Evolutionary conservation across 2,329 filamentous ascomycete genomes (phyloP), one percentile per base, ranked within the genome.

Genomic region (Dryadomyces sulphureus): DNA sequence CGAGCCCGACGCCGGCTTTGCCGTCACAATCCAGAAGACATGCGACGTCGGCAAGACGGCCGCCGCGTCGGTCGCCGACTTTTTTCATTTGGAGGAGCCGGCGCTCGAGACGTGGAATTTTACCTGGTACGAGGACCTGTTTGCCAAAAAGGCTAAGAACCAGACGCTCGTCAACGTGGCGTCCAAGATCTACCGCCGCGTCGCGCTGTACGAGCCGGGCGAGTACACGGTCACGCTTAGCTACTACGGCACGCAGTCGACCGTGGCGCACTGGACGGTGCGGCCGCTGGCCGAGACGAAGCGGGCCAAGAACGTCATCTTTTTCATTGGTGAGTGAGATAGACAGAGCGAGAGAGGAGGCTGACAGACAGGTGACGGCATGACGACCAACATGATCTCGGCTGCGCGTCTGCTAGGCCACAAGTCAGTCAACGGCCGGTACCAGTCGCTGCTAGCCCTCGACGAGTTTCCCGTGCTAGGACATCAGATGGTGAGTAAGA

Each of bases 401-500:
- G 86, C 86, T 38, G 85, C 85, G 45, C 81, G 86, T 53, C 69
- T 92, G 47, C 78, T 93, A 46, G 85, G 73, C 17, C 86, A 93
- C 69, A 82, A 86, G 68, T 81, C 73, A 54, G 73, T 90, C 69
- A 92, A 93, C 57, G 86, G 86, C 54, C 84, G 83, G 61, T 93
- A 90, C 62, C 79, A 86, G 67, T 77, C 73, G 48, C 73, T 70
- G 47, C 73, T 93, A 72, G 72, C 77, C 57, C 70, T 93, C 68
- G 86, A 93, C 65, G 73, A 87, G 57, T 92, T 92, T 64, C 85
- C 86, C 3, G 75, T 89, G n/a, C 59, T 90, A 11, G 86, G 86
- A 19, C 86, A 93, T 61, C 85, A 90, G 64, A 90, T 92, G 80
- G 27, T 32, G 27, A 32, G 27, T 32, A 7, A 30, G n/a, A 19